phyloP scores from a whole-genome alignment of 2,329 filamentous ascomycete species.

The Alternaria triticimaculans region DNA sequence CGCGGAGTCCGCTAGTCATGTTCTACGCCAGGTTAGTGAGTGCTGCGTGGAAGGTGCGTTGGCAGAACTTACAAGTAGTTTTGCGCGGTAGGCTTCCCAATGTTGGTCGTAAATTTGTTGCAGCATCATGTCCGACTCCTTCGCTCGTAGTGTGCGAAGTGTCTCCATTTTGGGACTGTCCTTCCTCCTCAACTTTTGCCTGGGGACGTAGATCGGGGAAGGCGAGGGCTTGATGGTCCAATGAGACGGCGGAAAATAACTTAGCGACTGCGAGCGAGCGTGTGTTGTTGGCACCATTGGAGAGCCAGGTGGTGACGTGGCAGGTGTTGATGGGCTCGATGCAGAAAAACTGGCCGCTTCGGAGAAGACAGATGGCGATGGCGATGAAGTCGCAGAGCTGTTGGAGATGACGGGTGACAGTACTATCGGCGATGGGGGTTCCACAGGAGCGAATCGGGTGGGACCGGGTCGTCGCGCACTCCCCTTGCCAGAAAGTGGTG shows the following conservation, averaged over 20 bases:
- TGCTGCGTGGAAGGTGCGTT: neutral
- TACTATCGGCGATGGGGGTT: constrained; percentile 16
- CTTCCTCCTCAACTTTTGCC: constrained; percentile 24
- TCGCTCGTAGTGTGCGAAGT: constrained; percentile 41
- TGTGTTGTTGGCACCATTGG: constrained; percentile 12
- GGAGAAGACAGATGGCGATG: constrained; percentile 23
- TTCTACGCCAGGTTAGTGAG: neutral
- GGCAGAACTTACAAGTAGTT: constrained; percentile 1
- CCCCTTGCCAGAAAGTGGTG: constrained; percentile 10
- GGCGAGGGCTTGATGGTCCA: constrained; percentile 15
- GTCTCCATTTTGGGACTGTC: constrained; percentile 36
- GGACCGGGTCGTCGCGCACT: constrained; percentile 8
- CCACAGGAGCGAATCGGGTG: constrained; percentile 5
- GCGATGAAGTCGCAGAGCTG: constrained; percentile 15
- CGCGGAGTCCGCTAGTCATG: constrained; percentile 2
- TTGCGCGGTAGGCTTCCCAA: neutral
- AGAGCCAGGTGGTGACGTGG: constrained; percentile 26
- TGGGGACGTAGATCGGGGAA: constrained; percentile 16
- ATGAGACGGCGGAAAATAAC: constrained; percentile 14
- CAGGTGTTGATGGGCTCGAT: constrained; percentile 20
- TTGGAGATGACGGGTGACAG: constrained; percentile 15
- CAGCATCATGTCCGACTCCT: constrained; percentile 44
- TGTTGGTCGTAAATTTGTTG: constrained; percentile 39
- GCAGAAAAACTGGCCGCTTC: constrained; percentile 18
- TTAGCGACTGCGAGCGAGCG: constrained; percentile 13